Conservation (phyloP, 768 basidiomycete genomes). For the Russula dissimulans region DNA sequence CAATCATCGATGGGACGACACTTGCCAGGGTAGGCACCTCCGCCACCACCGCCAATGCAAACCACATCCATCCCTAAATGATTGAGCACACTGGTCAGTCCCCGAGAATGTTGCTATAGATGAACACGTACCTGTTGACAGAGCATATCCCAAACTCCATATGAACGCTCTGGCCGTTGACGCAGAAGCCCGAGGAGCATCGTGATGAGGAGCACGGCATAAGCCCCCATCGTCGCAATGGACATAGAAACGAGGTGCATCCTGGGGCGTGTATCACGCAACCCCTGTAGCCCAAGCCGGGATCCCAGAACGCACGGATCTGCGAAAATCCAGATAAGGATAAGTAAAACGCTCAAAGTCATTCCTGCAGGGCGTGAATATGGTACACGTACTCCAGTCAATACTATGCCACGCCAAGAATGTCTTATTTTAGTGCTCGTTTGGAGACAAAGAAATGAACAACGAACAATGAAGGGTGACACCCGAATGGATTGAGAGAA, state of each 20-base stretch:
- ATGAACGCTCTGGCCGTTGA: not conserved
- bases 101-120: no score
- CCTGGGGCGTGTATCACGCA: not conserved
- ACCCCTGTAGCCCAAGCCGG: not conserved
- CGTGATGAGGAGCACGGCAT: not conserved
- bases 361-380: not conserved
- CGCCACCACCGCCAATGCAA: conserved; percentile 5
- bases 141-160: conserved; percentile 3
- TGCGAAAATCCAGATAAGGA: not conserved
- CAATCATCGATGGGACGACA: not conserved
- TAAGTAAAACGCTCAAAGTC: no score
- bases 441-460: not conserved
- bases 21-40: conserved; percentile 9
- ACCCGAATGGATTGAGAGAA: not conserved
- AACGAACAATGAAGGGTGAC: not conserved
- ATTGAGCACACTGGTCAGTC: not conserved
- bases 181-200: conserved; percentile 6
- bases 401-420: not conserved
- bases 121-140: not conserved
- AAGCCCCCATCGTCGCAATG: not conserved
- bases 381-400: not conserved
- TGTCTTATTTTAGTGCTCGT: not conserved
- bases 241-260: conserved; percentile 1
- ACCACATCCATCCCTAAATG: conserved; percentile 10
- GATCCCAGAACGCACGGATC: not conserved